Conservation (phyloP, 495 filamentous ascomycete genomes). For the Xylaria venustula region DNA sequence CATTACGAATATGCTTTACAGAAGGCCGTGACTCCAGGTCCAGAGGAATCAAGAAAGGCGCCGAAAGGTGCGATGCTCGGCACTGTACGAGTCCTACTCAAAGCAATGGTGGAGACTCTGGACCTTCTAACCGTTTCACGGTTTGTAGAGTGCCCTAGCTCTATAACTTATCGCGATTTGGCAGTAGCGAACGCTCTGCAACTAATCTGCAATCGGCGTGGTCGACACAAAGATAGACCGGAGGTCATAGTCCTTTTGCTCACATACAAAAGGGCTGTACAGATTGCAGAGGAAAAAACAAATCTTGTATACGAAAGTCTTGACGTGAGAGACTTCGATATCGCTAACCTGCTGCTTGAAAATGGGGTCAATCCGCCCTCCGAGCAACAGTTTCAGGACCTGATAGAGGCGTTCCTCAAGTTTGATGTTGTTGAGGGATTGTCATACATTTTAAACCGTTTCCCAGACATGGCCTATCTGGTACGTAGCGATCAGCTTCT, state of each 20-base stretch:
- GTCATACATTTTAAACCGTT: not conserved
- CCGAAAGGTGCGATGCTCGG: conserved; percentile 15
- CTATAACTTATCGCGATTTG: not conserved
- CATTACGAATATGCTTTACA: not conserved
- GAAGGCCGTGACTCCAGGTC: not conserved
- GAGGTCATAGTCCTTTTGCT: conserved; percentile 28
- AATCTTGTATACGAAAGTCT: conserved; percentile 18
- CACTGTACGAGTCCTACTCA: conserved; percentile 14
- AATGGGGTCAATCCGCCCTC: conserved; percentile 16
- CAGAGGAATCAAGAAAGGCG: conserved; percentile 9
- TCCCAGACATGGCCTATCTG: not conserved
- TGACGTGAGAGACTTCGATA: conserved; percentile 12
- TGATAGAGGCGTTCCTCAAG: not conserved
- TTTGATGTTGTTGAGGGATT: not conserved
- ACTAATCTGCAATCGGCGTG: conserved; percentile 1
- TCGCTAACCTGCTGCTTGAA: conserved; percentile 27
- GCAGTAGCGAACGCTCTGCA: not conserved
- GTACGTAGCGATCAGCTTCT: not conserved
- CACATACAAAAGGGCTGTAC: conserved; percentile 10
- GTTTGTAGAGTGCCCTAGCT: too few relatives aligned
- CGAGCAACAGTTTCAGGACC: not conserved
- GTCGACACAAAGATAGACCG: conserved; percentile 18
- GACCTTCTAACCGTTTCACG: not conserved
- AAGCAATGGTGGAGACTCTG: conserved; percentile 3
- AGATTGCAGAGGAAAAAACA: conserved; percentile 8